Evolutionary conservation across 306 rosid genomes (phyloP).

Genomic region (Adenanthera pavonina): DNA sequence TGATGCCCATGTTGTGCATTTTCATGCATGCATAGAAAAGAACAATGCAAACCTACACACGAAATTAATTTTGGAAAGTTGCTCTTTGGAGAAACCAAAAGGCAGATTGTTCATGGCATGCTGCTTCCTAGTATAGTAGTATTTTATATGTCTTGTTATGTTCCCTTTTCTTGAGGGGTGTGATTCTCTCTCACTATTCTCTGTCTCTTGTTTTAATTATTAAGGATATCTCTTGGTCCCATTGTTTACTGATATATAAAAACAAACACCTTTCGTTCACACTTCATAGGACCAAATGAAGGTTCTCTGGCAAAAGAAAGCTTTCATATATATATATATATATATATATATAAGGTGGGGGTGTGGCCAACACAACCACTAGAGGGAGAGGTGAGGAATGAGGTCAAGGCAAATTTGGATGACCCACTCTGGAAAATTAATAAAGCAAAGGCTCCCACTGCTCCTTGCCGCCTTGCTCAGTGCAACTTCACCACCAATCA

Average conservation of each 20-base stretch:
- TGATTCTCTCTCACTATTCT: conserved; percentile 8
- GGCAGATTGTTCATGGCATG: conserved; percentile 33
- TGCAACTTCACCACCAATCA: conserved; percentile 51
- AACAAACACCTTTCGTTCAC: conserved; percentile 9
- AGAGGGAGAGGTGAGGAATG: conserved; percentile 43
- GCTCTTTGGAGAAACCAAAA: conserved; percentile 20
- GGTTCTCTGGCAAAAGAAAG: conserved; percentile 28
- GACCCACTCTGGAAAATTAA: conserved; percentile 43
- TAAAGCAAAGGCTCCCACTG: conserved; percentile 43
- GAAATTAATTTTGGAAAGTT: neutral
- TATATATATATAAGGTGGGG: neutral
- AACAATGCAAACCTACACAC: neutral
- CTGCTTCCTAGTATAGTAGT: conserved; percentile 15
- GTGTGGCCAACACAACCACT: conserved; percentile 32
- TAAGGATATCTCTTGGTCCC: conserved; percentile 11
- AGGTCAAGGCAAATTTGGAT: conserved; percentile 55
- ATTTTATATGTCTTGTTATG: neutral
- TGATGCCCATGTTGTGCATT: neutral
- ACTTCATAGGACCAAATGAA: conserved; percentile 14
- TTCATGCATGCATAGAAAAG: neutral
- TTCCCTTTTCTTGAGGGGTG: conserved; percentile 1
- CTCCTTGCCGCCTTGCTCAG: conserved; percentile 39
- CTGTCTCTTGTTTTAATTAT: neutral
- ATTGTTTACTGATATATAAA: neutral
- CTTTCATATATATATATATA: neutral